Base-by-base conservation (phyloP, 495 filamentous ascomycete species). In the Penicillium ucsense region DNA sequence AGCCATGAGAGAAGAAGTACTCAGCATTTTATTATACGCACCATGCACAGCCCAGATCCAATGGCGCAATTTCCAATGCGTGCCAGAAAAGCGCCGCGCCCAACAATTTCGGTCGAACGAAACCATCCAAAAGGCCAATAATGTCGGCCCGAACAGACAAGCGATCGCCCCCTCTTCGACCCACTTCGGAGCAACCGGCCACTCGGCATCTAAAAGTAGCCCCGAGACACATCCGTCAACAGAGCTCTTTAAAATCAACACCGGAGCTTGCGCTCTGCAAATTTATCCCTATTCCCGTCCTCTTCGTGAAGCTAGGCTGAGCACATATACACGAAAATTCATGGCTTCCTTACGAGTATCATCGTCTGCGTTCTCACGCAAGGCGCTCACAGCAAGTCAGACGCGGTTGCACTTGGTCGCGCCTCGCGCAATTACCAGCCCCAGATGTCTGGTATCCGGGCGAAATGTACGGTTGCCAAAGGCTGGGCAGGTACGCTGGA, bases 131-230 rank as follows among this genome's bases (percentile, higher is more conserved):
- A 20, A 20, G 20, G 20, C 20, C 20, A 20, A 20, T 20, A 20
- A 20, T 2, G 20, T 20, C 35, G 9, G 9, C 11, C 10, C 5
- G 37, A 12, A 38, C 4, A 27, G 11, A 6, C 27, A 11, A 20
- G 3, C 31, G 39, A 10, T n/a, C 5, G n/a, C 27, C 27, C 3
- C 30, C 40, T 31, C 29, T 31, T 32, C 29, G 40, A 32, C 41
- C 11, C 32, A 7, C 6, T 12, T 32, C 32, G 20, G 6, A 29
- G 28, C 39, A 33, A 46, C 31, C 50, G 57, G 54, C 49, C 47
- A 29, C 37, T 71, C 66, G 68, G 68, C 49, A 6, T 43, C 48
- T 59, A 72, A 51, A 72, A 72, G 59, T 72, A 72, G 66, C 56
- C 37, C 68, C 68, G 68, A 61, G 12, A 3, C 30, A 36, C 38